Evolutionary conservation across 2,329 filamentous ascomycete genomes (phyloP).

Genomic region (Grosmannia serpens): DNA sequence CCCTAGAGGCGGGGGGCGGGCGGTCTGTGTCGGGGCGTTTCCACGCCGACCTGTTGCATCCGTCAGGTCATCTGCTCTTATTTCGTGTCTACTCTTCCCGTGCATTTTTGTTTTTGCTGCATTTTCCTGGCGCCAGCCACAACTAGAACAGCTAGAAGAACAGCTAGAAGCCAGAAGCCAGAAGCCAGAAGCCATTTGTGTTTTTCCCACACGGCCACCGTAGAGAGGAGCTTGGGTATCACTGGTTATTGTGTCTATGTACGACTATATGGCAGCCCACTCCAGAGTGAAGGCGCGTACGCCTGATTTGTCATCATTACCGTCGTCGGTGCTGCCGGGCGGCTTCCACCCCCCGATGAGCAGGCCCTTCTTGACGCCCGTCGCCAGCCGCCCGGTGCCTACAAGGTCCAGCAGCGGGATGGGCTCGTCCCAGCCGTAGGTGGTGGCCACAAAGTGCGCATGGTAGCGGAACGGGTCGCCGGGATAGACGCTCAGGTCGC

Average conservation of each 20-base stretch:
- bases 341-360: conserved; percentile 58
- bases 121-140: neutral
- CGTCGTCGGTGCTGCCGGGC: conserved; percentile 18
- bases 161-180: too few species aligned
- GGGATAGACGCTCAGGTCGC: conserved; percentile 88
- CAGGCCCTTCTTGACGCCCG: conserved; percentile 92
- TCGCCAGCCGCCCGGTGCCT: conserved; percentile 75
- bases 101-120: neutral
- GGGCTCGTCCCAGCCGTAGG: conserved; percentile 76
- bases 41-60: too few species aligned
- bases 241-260: neutral
- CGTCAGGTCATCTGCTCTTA: too few species aligned
- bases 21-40: too few species aligned
- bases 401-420: conserved; percentile 78
- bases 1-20: too few species aligned
- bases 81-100: neutral
- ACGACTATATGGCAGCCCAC: conserved; percentile 73
- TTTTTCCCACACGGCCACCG: too few species aligned
- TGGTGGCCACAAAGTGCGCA: conserved; percentile 83
- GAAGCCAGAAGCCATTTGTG: too few species aligned
- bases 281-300: conserved; percentile 76
- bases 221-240: neutral
- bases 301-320: neutral
- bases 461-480: conserved; percentile 92
- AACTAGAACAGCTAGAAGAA: too few species aligned